These are phyloP conservation scores for Pyracantha coccinea DNA, from an alignment of 331 rosid genomes.

Conservation along the genomic window DNA sequence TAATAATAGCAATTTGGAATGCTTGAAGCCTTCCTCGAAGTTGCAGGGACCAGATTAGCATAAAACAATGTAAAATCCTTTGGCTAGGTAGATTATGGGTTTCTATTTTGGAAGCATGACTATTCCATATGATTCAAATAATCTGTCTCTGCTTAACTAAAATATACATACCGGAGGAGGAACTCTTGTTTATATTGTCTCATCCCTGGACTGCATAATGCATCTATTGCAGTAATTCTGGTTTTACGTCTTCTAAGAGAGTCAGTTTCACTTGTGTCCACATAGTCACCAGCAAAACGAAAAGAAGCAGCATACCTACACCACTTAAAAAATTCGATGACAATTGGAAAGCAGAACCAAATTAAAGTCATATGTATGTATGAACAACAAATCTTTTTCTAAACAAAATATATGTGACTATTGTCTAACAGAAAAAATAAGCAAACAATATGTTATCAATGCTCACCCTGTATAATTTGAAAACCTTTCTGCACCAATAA, in stretches of 20 bases:
- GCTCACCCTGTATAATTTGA: conserved; percentile 82
- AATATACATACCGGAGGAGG: conserved; percentile 66
- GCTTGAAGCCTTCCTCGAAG: neutral
- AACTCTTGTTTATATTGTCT: conserved; percentile 54
- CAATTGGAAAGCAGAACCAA: neutral
- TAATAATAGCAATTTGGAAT: neutral
- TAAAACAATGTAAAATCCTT: neutral
- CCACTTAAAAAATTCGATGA: conserved; percentile 17
- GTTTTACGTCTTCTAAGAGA: conserved; percentile 66
- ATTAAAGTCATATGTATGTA: neutral
- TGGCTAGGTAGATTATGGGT: neutral
- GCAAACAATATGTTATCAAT: neutral
- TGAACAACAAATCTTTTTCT: neutral
- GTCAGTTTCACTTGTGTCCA: conserved; percentile 54
- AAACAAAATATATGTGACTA: neutral
- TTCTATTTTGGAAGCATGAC: neutral
- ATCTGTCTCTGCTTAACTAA: neutral
- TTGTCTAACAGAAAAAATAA: neutral
- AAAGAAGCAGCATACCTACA: conserved; percentile 84
- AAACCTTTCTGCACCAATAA: conserved; percentile 83
- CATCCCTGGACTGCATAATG: conserved; percentile 66
- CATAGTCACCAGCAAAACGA: conserved; percentile 64
- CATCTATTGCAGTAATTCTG: conserved; percentile 77
- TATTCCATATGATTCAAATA: neutral
- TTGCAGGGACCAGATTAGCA: neutral